Evolutionary conservation across 257 asterid species (phyloP).

Genomic region (Nicotiana otophora): DNA sequence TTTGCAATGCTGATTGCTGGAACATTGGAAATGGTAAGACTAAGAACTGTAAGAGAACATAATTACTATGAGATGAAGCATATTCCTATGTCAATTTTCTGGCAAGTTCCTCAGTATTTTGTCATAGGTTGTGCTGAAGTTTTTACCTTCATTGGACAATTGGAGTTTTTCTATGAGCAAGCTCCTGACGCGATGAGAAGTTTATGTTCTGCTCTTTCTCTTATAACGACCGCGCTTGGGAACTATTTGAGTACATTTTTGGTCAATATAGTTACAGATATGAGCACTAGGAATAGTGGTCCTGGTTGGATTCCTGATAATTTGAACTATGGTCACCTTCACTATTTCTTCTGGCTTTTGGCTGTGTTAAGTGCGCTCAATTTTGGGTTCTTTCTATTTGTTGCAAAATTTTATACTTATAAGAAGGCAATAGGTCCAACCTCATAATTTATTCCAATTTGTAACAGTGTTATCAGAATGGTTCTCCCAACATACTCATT

Average conservation of each 20-base stretch:
- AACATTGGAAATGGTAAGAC: constrained; percentile 35
- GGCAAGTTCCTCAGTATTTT: constrained; percentile 70
- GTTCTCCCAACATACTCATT: background rate
- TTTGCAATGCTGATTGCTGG: constrained; percentile 50
- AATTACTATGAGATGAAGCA: constrained; percentile 32
- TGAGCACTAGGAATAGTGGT: constrained; percentile 40
- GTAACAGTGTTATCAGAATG: background rate
- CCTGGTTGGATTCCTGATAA: constrained; percentile 67
- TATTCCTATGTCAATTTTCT: constrained; percentile 45
- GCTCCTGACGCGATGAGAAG: constrained; percentile 71
- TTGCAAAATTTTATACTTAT: constrained; percentile 43
- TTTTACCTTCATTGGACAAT: constrained; percentile 46
- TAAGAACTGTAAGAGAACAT: constrained; percentile 28
- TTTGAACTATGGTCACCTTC: constrained; percentile 47
- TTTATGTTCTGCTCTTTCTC: constrained; percentile 49
- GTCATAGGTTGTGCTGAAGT: constrained; percentile 68
- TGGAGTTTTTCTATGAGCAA: constrained; percentile 64
- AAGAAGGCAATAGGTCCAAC: constrained; percentile 21
- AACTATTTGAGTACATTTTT: constrained; percentile 50
- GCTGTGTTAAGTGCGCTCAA: constrained; percentile 46
- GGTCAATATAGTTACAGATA: constrained; percentile 41
- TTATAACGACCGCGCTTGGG: constrained; percentile 52
- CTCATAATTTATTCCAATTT: background rate
- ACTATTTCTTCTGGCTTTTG: constrained; percentile 63
- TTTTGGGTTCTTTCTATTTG: constrained; percentile 39